Evolutionary conservation across 2,329 filamentous ascomycete genomes (phyloP), one percentile per base, ranked within the genome.

Genomic region (Colletotrichum lindemuthianum): DNA sequence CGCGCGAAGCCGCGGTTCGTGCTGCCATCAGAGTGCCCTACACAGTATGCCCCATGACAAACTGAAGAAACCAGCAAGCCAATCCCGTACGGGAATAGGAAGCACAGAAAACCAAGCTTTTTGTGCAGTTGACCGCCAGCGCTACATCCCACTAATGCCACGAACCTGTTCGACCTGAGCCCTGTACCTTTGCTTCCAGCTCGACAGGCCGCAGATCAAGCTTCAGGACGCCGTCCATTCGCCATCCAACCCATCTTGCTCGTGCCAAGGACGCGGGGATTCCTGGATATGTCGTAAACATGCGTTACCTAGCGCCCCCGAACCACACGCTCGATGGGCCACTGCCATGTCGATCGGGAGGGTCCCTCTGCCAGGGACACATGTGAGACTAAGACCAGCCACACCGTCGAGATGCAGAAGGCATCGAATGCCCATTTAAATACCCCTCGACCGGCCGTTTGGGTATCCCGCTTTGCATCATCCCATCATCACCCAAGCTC

Each of bases 331-430:
- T 51, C 60, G 58, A 65, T 65, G 51, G 58, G 59, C 58, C 51
- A 61, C 58, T 51, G 36, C 47, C 61, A 61, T 56, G 61, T 56
- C 61, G 61, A 65, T 65, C 61, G 61, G 51, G 61, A 52, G 57
- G 57, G 40, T 51, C 33, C 32, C 39, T 13, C 41, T 44, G 39
- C 37, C 61, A 65, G 50, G 49, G 36, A 34, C 49, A 41, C 61
- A 65, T 65, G 61, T 65, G 58, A 61, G 61, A 56, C 45, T 56
- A 50, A 41, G 58, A 60, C 58, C 48, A 24, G n/a, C 24, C 10
- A 11, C 58, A 60, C 47, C 34, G 39, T 43, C 41, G n/a, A n/a
- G 13, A 10, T 10, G 8, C 32, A 16, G 15, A 10, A 16, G 24
- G 8, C 43, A 10, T n/a, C 10, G 32, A 8, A 40, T 49, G 34